A percentile compares a stretch with the other conserved stretches of the same genome.
phyloP scores from a whole-genome alignment of 2,329 filamentous ascomycete species.

The Lasiodiplodia hormozganensis region DNA sequence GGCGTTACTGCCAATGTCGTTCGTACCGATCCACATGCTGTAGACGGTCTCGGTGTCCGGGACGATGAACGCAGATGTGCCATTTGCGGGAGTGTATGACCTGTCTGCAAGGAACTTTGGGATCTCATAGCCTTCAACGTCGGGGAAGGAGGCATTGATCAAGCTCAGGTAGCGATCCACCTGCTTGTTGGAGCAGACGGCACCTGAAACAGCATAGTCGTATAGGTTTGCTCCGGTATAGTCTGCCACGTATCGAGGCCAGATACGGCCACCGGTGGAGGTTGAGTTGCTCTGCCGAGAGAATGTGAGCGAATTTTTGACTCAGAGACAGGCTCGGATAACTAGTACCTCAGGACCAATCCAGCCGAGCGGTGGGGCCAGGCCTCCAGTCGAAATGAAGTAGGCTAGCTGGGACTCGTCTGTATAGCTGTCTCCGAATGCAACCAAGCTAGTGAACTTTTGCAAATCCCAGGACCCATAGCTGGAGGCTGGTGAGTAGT shows the following conservation, averaged over 20 bases:
- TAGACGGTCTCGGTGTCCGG: conserved; percentile 71
- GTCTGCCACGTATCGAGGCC: conserved; percentile 71
- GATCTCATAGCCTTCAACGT: conserved; percentile 55
- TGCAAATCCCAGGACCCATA: conserved; percentile 46
- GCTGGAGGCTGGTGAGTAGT: not conserved
- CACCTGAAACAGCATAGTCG: conserved; percentile 77
- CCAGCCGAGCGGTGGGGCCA: conserved; percentile 69
- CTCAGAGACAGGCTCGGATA: not conserved
- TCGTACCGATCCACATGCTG: conserved; percentile 81
- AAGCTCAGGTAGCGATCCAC: conserved; percentile 61
- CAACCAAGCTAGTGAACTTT: conserved; percentile 68
- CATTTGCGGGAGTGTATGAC: conserved; percentile 39
- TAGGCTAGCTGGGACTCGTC: conserved; percentile 73
- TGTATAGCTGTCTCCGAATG: conserved; percentile 79
- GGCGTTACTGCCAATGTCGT: conserved; percentile 72
- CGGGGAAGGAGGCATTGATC: conserved; percentile 66
- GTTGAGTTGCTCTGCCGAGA: conserved; percentile 56
- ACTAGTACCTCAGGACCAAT: conserved; percentile 52
- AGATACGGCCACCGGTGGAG: conserved; percentile 69
- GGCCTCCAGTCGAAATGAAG: conserved; percentile 63
- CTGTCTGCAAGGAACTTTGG: conserved; percentile 57
- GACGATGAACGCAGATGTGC: conserved; percentile 48
- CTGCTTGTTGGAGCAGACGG: conserved; percentile 74
- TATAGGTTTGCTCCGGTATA: conserved; percentile 62
- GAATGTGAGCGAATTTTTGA: not conserved